These are phyloP conservation scores for Vitis cinerea DNA, from an alignment of 164 flowering plant genomes.

Conservation along the genomic window DNA sequence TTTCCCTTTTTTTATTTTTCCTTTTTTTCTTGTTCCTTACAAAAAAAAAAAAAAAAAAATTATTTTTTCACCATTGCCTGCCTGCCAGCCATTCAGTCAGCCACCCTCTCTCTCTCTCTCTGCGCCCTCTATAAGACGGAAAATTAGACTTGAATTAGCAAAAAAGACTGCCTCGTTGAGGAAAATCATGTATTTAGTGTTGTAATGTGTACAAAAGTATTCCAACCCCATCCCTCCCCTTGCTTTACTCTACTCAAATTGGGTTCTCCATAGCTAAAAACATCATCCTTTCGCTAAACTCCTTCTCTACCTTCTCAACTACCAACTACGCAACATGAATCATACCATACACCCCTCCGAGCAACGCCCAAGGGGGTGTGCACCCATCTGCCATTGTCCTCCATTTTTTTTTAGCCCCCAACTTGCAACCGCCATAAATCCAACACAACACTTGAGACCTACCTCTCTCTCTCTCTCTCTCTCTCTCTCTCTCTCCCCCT, in stretches of 20 bases:
- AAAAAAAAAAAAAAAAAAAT: too few species aligned
- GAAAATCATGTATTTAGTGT: conserved; percentile 8
- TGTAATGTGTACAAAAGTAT: conserved; percentile 22
- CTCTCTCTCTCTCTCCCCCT: background rate
- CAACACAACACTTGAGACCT: background rate
- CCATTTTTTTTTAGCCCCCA: too few species aligned
- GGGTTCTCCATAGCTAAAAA: background rate
- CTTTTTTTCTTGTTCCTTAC: too few species aligned
- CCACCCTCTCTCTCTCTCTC: too few species aligned
- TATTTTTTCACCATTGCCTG: too few species aligned
- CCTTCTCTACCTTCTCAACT: background rate
- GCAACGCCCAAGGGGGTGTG: background rate
- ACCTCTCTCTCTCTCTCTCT: too few species aligned
- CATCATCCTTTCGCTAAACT: background rate
- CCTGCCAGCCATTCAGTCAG: too few species aligned
- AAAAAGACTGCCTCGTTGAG: background rate
- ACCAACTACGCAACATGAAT: background rate
- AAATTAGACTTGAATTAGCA: too few species aligned
- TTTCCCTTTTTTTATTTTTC: too few species aligned
- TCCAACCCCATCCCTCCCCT: background rate
- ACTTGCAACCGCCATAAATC: background rate
- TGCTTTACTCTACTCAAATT: too few species aligned
- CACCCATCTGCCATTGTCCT: background rate
- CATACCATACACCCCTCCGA: background rate
- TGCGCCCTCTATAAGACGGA: too few species aligned